Evolutionary conservation across 768 basidiomycete species (phyloP).

Genomic region (Suillus bovinus): DNA sequence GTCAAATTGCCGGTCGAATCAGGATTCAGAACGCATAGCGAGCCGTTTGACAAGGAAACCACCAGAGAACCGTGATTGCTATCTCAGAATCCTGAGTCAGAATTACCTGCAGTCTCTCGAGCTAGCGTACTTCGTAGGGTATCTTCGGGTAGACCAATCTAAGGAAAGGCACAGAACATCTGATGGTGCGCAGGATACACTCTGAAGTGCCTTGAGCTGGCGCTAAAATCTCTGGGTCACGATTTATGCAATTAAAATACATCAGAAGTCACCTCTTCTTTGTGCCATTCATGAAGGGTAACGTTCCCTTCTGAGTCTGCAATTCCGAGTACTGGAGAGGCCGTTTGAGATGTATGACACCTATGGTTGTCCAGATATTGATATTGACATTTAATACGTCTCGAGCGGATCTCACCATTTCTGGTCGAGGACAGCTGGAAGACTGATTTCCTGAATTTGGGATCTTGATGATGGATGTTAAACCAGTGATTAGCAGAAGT

Average conservation of each 20-base stretch:
- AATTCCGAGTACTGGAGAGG: constrained; percentile 58
- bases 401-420: constrained; percentile 73
- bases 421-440: constrained; percentile 88
- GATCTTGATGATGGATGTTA: constrained; percentile 34
- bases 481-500: neutral
- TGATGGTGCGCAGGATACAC: constrained; percentile 48
- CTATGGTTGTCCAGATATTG: constrained; percentile 34
- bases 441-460: constrained; percentile 64
- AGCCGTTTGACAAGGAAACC: constrained; percentile 82
- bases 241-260: neutral
- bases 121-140: constrained; percentile 43
- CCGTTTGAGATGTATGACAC: constrained; percentile 53
- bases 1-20: constrained; percentile 45
- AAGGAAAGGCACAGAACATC: constrained; percentile 83
- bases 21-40: constrained; percentile 58
- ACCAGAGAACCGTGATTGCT: constrained; percentile 62
- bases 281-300: constrained; percentile 58
- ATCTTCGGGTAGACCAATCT: constrained; percentile 85
- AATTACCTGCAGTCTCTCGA: neutral
- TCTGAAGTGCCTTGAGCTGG: constrained; percentile 39
- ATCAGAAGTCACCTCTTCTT: constrained; percentile 40
- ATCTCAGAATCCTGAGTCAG: constrained; percentile 7
- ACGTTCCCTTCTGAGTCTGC: constrained; percentile 87
- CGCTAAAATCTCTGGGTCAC: constrained; percentile 34
- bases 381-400: neutral